Evolutionary conservation across 495 filamentous ascomycete species (phyloP).

Genomic region (Cercophora sp.): DNA sequence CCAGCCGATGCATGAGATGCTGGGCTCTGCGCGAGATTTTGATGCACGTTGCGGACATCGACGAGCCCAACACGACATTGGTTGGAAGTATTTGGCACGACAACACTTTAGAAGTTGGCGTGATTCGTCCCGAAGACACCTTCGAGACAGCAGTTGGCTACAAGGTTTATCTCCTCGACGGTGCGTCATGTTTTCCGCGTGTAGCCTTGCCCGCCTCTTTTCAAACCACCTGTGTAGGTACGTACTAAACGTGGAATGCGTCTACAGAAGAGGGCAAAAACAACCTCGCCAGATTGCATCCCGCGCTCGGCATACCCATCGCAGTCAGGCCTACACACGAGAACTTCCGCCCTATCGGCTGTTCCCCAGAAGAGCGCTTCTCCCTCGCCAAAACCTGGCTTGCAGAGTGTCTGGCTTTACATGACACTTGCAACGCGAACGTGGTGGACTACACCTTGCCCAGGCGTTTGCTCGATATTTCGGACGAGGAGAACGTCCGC

Average conservation of each 20-base stretch:
- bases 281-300: not conserved
- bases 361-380: not conserved
- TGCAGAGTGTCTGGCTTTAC: not conserved
- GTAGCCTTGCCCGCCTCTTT: too few relatives aligned
- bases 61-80: not conserved
- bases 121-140: not conserved
- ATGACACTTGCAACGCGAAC: constrained; percentile 1
- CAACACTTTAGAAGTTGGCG: constrained; percentile 1
- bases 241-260: too few relatives aligned
- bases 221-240: too few relatives aligned
- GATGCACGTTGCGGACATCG: not conserved
- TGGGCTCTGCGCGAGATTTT: not conserved
- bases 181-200: too few relatives aligned
- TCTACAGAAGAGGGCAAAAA: not conserved
- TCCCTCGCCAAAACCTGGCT: constrained; percentile 5
- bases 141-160: constrained; percentile 1
- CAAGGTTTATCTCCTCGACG: not conserved
- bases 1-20: not conserved
- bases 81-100: constrained; percentile 8
- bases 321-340: not conserved
- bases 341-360: not conserved
- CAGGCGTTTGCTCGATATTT: constrained; percentile 3
- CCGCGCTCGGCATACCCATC: constrained; percentile 1
- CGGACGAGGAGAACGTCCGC: not conserved
- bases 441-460: not conserved